These are phyloP conservation scores for Penicillium brasilianum DNA, from an alignment of 2,329 filamentous ascomycete genomes.

Conservation along the genomic window DNA sequence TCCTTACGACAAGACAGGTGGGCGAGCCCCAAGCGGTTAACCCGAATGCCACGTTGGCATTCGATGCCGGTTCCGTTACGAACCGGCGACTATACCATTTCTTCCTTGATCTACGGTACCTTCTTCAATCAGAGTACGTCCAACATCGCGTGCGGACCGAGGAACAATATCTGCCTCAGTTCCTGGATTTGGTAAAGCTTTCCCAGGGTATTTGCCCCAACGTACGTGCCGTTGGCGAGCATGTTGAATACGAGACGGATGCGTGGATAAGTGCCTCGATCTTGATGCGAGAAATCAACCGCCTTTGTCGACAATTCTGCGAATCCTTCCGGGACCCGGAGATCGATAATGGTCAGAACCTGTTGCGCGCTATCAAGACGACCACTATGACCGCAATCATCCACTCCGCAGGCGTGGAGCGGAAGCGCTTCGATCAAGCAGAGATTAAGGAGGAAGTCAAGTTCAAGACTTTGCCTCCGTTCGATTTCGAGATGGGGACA, in stretches of 20 bases:
- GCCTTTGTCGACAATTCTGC: constrained; percentile 84
- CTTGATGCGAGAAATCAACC: constrained; percentile 93
- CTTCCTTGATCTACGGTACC: constrained; percentile 90
- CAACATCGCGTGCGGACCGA: constrained; percentile 83
- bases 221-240: constrained; percentile 85
- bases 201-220: constrained; percentile 98
- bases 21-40: constrained; percentile 90
- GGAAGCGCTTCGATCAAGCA: constrained; percentile 78
- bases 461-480: constrained; percentile 78
- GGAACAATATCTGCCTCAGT: constrained; percentile 87
- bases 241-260: constrained; percentile 98
- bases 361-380: constrained; percentile 70
- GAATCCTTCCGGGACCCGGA: constrained; percentile 78
- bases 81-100: constrained; percentile 98
- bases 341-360: constrained; percentile 66
- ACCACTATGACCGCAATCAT: constrained; percentile 84
- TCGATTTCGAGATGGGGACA: constrained; percentile 72
- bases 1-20: constrained; percentile 93
- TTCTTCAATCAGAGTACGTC: constrained; percentile 86
- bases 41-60: constrained; percentile 82
- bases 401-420: constrained; percentile 87
- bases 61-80: constrained; percentile 92
- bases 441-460: constrained; percentile 86
- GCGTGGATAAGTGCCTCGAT: constrained; percentile 96
- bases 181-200: constrained; percentile 91